These are phyloP conservation scores for Lecanosticta acicola DNA, from an alignment of 2,329 filamentous ascomycete genomes.

Conservation along the genomic window DNA sequence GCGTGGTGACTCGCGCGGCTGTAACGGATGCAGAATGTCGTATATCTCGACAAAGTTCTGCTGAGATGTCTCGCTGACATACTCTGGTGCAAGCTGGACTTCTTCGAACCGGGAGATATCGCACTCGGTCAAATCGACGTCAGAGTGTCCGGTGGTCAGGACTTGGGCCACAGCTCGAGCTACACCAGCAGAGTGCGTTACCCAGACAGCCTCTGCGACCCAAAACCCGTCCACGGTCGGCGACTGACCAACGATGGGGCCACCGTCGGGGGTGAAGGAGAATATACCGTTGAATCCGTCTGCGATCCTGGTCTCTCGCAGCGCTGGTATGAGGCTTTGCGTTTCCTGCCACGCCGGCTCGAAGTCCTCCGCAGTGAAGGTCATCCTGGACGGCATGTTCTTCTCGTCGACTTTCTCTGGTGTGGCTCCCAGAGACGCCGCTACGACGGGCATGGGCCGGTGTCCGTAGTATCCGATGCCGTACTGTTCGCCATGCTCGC, in stretches of 20 bases:
- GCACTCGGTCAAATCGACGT: slow-evolving; percentile 54
- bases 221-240: slow-evolving; percentile 57
- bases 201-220: slow-evolving; percentile 62
- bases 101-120: slow-evolving; percentile 58
- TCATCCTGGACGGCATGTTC: slow-evolving; percentile 58
- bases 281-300: slow-evolving; percentile 63
- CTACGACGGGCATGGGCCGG: slow-evolving; percentile 55
- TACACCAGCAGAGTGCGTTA: slow-evolving; percentile 60
- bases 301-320: slow-evolving; percentile 48
- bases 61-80: slow-evolving; percentile 54
- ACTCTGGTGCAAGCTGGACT: slow-evolving; percentile 52
- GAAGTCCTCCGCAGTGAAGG: slow-evolving; percentile 57
- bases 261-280: slow-evolving; percentile 61
- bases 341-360: slow-evolving; percentile 55
- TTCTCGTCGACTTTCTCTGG: slow-evolving; percentile 51
- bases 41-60: slow-evolving; percentile 62
- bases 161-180: slow-evolving; percentile 56
- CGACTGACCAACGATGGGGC: slow-evolving; percentile 54
- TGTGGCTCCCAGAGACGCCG: slow-evolving; percentile 50
- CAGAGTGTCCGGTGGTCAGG: slow-evolving; percentile 51
- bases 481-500: slow-evolving; percentile 57
- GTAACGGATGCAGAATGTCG: slow-evolving; percentile 58
- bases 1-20: slow-evolving; percentile 53
- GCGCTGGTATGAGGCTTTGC: slow-evolving; percentile 49
- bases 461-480: slow-evolving; percentile 63